Evolutionary conservation across 768 basidiomycete genomes (phyloP), one percentile per base, ranked within the genome.

Genomic region (Tylopilus plumbeoviolaceoides): DNA sequence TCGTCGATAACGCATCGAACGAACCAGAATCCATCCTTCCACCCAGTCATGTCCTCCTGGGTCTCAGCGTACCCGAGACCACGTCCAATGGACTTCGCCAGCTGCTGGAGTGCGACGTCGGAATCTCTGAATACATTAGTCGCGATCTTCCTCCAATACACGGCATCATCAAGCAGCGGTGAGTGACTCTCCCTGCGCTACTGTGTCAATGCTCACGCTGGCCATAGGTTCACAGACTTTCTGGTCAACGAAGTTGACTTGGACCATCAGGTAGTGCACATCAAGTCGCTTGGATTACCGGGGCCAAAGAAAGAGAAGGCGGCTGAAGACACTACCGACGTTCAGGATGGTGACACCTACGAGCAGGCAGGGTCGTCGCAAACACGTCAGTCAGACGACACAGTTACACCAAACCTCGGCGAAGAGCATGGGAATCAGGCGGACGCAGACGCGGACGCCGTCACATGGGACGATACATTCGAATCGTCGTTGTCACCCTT

Each of bases 101-200:
- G 49, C 65, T 83, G 28, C 68, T 74, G 57, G 93, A 97, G 66
- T 75, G 78, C 7, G 85, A 95, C 65, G 94, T 97, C 30, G 94
- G 94, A 2, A 95, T 98, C 39, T 87, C 89, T 5, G 86, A 91
- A 65, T 95, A 94, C 67, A 80, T 94, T 57, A 80, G 81, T 18
- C 75, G 75, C 11, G 81, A 81, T 54, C 79, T 88, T 21, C 78
- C 84, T 4, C 81, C 81, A 63, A 84, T 98, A 58, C 80, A 85
- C 47, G 95, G 91, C 5, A 95, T 98, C 63, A 98, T 98, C 70
- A 98, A 98, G 72, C 95, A 98, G 73, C 79, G 95, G 95, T 93
- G 53, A 56, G 79, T 64, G 12, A 18, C 31, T 39, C 28, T 53
- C 18, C 17, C 28, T 23, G 30, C 44, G 5, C 31, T 33, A 11